Base-by-base conservation (phyloP, 225 moss, liverwort and hornwort species). In the Climacium dendroides region DNA sequence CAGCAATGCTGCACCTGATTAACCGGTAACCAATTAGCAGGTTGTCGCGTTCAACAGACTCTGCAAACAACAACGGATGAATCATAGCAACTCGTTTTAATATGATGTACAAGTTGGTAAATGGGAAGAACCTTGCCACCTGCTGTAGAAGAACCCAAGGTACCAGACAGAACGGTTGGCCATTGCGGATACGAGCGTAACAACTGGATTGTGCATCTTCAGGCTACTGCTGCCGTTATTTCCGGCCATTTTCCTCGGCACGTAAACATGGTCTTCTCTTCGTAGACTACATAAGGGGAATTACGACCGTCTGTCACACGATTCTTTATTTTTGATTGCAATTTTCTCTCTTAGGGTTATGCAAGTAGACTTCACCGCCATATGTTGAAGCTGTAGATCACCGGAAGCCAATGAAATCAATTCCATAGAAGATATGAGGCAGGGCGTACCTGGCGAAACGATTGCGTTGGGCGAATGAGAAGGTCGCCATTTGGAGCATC, bases 81-180 rank as follows among this genome's bases (percentile, higher is more conserved):
- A 85, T 85, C 52, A 47, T 52, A 63, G 72, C 34, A 74, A 64
- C 66, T 58, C 72, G 48, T 50, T 73, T 57, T 19, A 18, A 37
- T 88, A 30, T 81, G 43, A 81, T 58, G 29, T 59, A 80, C 74
- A 69, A 84, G 47, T 47, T 60, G 69, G 79, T 66, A 35, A 55
- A 57, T 74, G 73, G 58, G 66, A 86, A 70, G 18, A 66, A 65
- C 66, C 47, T 87, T 87, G 63, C 37, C 47, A 74, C 43, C 35
- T 81, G 80, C 77, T 70, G 66, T 53, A 60, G 64, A 82, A 78
- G 83, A 69, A 78, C 81, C 53, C 58, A 29, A 82, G 43, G 65
- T 79, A 93, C 82, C 73, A 54, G 87, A 90, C 91, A 88, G 90
- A 90, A 89, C 87, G 88, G 90, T 91, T 89, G 84, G 85, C 26